A percentile compares a stretch with the other conserved stretches of the same genome.
These are phyloP conservation scores for Torulaspora delbrueckii DNA, from an alignment of 805 yeast species.

Conservation along the genomic window DNA sequence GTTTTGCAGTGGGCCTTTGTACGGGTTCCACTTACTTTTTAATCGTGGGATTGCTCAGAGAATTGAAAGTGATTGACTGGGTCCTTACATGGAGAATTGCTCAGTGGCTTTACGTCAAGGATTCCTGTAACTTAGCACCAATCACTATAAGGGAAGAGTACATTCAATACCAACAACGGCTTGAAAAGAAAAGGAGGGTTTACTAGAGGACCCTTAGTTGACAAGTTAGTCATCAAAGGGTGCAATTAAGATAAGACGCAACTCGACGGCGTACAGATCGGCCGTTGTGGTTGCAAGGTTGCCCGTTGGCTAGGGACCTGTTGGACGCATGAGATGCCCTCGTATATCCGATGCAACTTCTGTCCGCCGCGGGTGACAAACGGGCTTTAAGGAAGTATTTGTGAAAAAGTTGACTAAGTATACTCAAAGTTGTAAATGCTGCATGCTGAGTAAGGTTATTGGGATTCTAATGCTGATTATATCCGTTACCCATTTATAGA, in stretches of 20 bases:
- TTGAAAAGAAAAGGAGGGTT: constrained; percentile 5
- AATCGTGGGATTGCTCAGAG: constrained; percentile 51
- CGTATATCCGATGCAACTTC: neutral
- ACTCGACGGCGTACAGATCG: too few relatives aligned
- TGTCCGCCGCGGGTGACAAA: neutral
- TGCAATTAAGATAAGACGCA: neutral
- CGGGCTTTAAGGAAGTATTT: neutral
- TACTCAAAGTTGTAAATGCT: neutral
- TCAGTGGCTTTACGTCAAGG: constrained; percentile 51
- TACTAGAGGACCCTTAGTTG: neutral
- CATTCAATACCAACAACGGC: constrained; percentile 31
- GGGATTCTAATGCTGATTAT: neutral
- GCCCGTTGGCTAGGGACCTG: too few relatives aligned
- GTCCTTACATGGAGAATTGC: constrained; percentile 54
- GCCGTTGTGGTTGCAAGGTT: too few relatives aligned
- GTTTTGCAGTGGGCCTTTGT: constrained; percentile 56
- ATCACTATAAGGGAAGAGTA: constrained; percentile 46
- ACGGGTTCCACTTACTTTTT: constrained; percentile 57
- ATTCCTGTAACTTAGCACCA: constrained; percentile 50
- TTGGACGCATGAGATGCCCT: neutral
- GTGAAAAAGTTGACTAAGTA: too few relatives aligned
- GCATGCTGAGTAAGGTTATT: neutral
- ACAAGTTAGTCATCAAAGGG: neutral
- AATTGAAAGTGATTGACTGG: constrained; percentile 64
- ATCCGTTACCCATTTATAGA: neutral